Evolutionary conservation across 2,329 filamentous ascomycete genomes (phyloP).

Genomic region (Fusarium sp.): DNA sequence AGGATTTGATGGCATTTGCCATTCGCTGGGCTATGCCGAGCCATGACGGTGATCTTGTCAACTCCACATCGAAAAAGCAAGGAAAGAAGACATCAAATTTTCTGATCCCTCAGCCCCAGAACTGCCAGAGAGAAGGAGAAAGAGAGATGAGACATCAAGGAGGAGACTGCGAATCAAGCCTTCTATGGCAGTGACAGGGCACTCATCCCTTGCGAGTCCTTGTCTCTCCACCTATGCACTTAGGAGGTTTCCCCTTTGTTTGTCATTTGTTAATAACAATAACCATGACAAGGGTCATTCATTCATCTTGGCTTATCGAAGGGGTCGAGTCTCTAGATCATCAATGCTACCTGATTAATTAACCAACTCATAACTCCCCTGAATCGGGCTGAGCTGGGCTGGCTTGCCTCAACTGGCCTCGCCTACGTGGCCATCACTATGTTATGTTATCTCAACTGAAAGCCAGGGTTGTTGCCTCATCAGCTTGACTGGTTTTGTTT

Average conservation of each 20-base stretch:
- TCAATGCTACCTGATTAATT: conserved; percentile 2
- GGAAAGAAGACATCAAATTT: conserved; percentile 20
- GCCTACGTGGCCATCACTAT: conserved; percentile 18
- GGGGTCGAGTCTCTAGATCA: conserved; percentile 2
- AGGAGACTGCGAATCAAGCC: conserved; percentile 24
- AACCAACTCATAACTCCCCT: neutral
- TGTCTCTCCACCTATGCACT: neutral
- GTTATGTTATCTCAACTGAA: conserved; percentile 30
- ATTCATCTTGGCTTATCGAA: neutral
- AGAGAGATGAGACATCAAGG: conserved; percentile 27
- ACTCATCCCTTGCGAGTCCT: conserved; percentile 1
- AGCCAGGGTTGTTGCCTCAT: conserved; percentile 23
- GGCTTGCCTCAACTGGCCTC: conserved; percentile 32
- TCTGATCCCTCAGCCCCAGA: conserved; percentile 2
- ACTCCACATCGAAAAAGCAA: conserved; percentile 27
- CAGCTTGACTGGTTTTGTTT: conserved; percentile 13
- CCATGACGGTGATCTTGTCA: conserved; percentile 34
- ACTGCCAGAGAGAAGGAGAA: conserved; percentile 15
- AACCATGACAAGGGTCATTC: neutral
- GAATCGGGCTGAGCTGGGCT: conserved; percentile 12
- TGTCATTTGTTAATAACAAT: conserved; percentile 3
- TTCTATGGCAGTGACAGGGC: neutral
- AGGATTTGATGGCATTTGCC: conserved; percentile 9
- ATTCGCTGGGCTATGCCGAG: neutral
- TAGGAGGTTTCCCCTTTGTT: conserved; percentile 17